Evolutionary conservation across 352 stramenopile genomes (phyloP).

Genomic region (Phytophthora meadii): DNA sequence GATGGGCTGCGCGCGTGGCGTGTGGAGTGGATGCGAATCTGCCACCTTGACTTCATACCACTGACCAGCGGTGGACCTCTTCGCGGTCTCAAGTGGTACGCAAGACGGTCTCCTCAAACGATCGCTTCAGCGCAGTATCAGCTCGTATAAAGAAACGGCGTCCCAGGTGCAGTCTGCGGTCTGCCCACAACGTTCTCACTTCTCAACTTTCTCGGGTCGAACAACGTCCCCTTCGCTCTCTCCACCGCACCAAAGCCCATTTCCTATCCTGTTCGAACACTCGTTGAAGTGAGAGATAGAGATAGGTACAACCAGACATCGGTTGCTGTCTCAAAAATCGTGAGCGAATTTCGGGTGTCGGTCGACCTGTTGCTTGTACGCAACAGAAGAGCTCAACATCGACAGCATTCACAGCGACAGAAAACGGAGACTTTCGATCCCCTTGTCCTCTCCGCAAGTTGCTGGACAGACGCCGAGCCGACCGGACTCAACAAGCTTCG

Average conservation of each 20-base stretch:
- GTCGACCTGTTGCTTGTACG: constrained; percentile 7
- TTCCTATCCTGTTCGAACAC: constrained; percentile 15
- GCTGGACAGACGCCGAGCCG: constrained; percentile 32
- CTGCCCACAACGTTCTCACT: constrained; percentile 5
- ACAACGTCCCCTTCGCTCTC: neutral
- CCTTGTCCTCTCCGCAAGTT: constrained; percentile 29
- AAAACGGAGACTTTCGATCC: constrained; percentile 34
- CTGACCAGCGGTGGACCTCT: constrained; percentile 7
- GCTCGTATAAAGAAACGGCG: constrained; percentile 12
- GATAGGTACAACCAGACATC: constrained; percentile 18
- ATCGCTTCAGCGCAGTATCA: constrained; percentile 7
- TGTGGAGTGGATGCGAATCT: no score
- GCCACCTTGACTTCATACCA: neutral
- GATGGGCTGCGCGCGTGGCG: neutral
- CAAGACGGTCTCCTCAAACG: constrained; percentile 7
- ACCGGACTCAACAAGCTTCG: constrained; percentile 45
- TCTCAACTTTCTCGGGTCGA: neutral
- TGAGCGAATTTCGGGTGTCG: constrained; percentile 3
- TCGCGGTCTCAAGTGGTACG: constrained; percentile 25
- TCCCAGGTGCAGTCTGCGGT: neutral
- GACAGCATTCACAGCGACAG: constrained; percentile 23
- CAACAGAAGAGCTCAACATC: neutral
- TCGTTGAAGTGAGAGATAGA: constrained; percentile 23
- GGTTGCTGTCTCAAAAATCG: neutral
- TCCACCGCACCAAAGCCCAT: constrained; percentile 7